phyloP scores from a whole-genome alignment of 139 green algal genomes.

The Chlamydomonas schloesseri region DNA sequence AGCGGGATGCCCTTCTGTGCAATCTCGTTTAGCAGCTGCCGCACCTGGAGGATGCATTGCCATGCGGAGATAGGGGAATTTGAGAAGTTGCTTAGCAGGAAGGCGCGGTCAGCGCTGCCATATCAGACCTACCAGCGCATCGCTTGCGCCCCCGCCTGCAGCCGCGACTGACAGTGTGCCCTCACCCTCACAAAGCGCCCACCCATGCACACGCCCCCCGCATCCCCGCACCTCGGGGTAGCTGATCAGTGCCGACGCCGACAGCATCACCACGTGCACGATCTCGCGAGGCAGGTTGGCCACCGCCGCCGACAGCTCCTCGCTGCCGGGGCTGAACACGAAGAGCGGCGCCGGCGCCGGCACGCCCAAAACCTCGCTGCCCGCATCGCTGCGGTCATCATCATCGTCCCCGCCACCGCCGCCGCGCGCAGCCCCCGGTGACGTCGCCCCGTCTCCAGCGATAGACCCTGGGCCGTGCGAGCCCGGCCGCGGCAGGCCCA shows the following conservation, averaged over 20 bases:
- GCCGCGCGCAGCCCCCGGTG: too few species aligned
- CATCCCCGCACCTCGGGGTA: constrained; percentile 20
- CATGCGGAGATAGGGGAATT: too few species aligned
- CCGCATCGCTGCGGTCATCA: not conserved
- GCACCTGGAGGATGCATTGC: not conserved
- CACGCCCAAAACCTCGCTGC: not conserved
- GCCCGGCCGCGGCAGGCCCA: too few species aligned
- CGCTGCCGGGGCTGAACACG: not conserved
- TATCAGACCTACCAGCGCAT: too few species aligned
- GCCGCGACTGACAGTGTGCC: too few species aligned
- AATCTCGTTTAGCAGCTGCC: constrained; percentile 32
- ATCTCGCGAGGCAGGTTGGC: constrained; percentile 37
- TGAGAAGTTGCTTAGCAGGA: too few species aligned
- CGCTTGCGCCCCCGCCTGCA: too few species aligned
- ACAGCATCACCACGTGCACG: constrained; percentile 28
- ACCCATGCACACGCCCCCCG: too few species aligned
- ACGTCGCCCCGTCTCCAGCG: not conserved
- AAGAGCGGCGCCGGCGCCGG: constrained; percentile 5
- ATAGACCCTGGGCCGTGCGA: not conserved
- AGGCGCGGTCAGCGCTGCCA: too few species aligned
- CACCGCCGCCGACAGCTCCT: constrained; percentile 24
- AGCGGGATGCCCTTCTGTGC: constrained; percentile 13
- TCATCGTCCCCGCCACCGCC: not conserved
- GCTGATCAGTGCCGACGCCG: not conserved
- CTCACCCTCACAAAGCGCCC: too few species aligned